Percentiles rank a stretch among this genome's conserved stretches.
phyloP scores from a whole-genome alignment of 2,329 filamentous ascomycete genomes.

The Neopestalotiopsis clavispora region DNA sequence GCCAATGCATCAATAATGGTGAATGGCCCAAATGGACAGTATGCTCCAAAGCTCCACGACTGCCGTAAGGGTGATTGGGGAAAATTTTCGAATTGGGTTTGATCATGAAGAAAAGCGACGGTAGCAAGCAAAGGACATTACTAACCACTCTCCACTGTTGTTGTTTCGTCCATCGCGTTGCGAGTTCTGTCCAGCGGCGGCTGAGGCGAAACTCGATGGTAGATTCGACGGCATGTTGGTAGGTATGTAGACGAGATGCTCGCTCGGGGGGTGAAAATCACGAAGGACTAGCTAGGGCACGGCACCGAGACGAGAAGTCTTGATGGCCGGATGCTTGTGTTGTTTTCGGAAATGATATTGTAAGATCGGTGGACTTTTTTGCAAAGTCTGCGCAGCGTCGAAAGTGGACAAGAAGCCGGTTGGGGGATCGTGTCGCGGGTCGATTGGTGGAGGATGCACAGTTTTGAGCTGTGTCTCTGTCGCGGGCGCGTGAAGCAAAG shows the following conservation, averaged over 20 bases:
- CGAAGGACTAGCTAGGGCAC: constrained; percentile 3
- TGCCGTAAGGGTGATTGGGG: background rate
- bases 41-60: background rate
- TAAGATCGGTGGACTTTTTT: constrained; percentile 1
- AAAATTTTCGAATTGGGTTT: constrained; percentile 6
- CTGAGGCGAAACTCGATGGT: constrained; percentile 83
- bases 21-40: background rate
- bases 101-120: constrained; percentile 3
- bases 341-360: background rate
- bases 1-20: background rate
- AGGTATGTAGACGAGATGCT: constrained; percentile 1
- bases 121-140: constrained; percentile 26
- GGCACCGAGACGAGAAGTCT: background rate
- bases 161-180: constrained; percentile 62
- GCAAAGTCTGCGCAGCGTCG: background rate
- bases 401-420: background rate
- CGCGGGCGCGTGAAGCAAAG: constrained; percentile 11
- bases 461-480: constrained; percentile 7
- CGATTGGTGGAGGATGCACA: constrained; percentile 12
- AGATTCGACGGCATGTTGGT: constrained; percentile 71
- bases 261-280: background rate
- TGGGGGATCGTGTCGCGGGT: constrained; percentile 12
- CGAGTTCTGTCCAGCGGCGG: constrained; percentile 75
- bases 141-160: constrained; percentile 76
- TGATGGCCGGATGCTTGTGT: constrained; percentile 6